phyloP scores from a whole-genome alignment of 1,139 yeast species.

The Candida labiduridarum region DNA sequence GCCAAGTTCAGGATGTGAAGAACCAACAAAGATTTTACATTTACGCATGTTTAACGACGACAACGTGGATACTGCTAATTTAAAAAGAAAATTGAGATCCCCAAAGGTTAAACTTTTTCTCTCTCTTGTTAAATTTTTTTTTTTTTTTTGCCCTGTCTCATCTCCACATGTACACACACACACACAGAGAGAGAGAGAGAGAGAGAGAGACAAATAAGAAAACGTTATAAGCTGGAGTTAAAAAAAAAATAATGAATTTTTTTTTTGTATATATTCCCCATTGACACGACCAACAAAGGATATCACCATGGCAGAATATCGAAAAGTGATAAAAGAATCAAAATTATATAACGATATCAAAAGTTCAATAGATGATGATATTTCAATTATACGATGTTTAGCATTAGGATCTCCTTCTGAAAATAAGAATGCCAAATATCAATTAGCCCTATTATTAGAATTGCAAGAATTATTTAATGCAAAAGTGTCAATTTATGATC shows the following conservation, averaged over 20 bases:
- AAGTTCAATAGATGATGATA: constrained; percentile 10
- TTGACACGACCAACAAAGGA: not conserved
- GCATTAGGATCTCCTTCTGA: constrained; percentile 72
- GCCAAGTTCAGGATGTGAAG: constrained; percentile 95
- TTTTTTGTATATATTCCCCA: not conserved
- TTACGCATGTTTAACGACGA: constrained; percentile 67
- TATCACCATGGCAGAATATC: constrained; percentile 4
- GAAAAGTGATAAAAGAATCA: constrained; percentile 22
- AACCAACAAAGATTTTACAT: constrained; percentile 95
- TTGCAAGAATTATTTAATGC: constrained; percentile 27
- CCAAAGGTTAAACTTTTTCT: not conserved
- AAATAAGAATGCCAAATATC: constrained; percentile 62
- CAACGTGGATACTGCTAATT: constrained; percentile 9
- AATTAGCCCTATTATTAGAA: constrained; percentile 56
- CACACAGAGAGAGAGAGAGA: no score
- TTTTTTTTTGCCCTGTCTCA: constrained; percentile 9
- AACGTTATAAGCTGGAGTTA: not conserved
- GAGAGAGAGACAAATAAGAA: not conserved
- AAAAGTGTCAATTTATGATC: constrained; percentile 62
- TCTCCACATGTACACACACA: not conserved
- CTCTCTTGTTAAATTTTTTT: not conserved
- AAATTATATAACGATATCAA: constrained; percentile 24
- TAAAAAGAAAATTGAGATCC: not conserved
- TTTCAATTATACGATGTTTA: constrained; percentile 55
- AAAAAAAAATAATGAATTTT: not conserved